Percentiles rank a stretch among this genome's conserved stretches.
Conservation (phyloP, 148 eudicot species). For the Rhododendron ovatum region DNA sequence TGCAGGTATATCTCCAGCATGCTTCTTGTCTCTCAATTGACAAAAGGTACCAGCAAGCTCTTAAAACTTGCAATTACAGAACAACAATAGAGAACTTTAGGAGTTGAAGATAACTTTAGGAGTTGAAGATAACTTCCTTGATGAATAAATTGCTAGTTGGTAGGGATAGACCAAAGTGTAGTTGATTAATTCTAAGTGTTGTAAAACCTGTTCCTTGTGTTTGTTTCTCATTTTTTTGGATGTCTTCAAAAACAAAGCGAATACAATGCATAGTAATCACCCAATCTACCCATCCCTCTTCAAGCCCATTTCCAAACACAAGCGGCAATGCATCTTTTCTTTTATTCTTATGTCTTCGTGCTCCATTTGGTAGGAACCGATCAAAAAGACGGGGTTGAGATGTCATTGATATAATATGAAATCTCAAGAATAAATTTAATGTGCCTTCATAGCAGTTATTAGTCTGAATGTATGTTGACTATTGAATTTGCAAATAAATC, state of each 20-base stretch:
- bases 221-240: neutral
- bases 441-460: neutral
- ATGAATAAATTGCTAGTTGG: too few relatives aligned
- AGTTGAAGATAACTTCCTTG: too few relatives aligned
- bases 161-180: too few relatives aligned
- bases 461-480: too few relatives aligned
- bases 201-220: neutral
- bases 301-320: neutral
- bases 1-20: conserved; percentile 58
- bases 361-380: neutral
- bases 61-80: conserved; percentile 44
- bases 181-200: neutral
- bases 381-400: neutral
- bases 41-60: conserved; percentile 78
- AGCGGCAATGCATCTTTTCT: neutral
- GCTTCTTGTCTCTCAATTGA: conserved; percentile 67
- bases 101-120: too few relatives aligned
- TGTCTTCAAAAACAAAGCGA: neutral
- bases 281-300: neutral
- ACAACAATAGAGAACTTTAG: neutral
- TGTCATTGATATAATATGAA: neutral
- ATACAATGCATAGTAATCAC: neutral
- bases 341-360: neutral
- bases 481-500: too few relatives aligned
- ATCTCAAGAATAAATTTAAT: neutral